phyloP scores from a whole-genome alignment of 2,329 filamentous ascomycete species.

The Davidsoniella australis region DNA sequence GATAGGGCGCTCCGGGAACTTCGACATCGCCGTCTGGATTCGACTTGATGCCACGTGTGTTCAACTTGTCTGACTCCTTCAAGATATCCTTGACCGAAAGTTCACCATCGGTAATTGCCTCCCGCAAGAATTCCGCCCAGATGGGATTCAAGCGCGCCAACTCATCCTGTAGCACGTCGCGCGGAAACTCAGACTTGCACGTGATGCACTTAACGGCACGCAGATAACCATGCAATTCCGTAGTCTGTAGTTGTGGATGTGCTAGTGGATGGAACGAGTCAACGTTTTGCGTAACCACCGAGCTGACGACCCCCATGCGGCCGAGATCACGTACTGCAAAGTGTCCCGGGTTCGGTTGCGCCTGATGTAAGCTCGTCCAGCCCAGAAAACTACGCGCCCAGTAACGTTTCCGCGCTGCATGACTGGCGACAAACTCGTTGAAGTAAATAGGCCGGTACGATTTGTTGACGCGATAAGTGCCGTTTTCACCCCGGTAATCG shows the following conservation, averaged over 20 bases:
- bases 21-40: conserved; percentile 96
- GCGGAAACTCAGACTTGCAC: conserved; percentile 54
- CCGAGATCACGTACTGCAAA: conserved; percentile 58
- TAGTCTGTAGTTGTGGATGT: conserved; percentile 55
- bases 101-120: conserved; percentile 46
- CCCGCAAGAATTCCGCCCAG: conserved; percentile 62
- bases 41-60: conserved; percentile 53
- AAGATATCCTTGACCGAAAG: conserved; percentile 6
- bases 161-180: conserved; percentile 58
- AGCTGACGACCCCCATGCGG: conserved; percentile 51
- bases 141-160: conserved; percentile 66
- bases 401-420: conserved; percentile 79
- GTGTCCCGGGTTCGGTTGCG: conserved; percentile 67
- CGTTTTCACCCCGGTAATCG: conserved; percentile 78
- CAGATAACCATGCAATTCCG: conserved; percentile 86
- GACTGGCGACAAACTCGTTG: conserved; percentile 67
- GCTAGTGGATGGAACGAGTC: conserved; percentile 77
- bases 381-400: conserved; percentile 92
- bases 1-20: conserved; percentile 70
- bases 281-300: conserved; percentile 88
- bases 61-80: conserved; percentile 48
- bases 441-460: conserved; percentile 84
- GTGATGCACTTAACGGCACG: conserved; percentile 64
- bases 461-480: conserved; percentile 86
- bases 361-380: conserved; percentile 66